Evolutionary conservation across 352 stramenopile species (phyloP).

Genomic region (Pythium aquatile): DNA sequence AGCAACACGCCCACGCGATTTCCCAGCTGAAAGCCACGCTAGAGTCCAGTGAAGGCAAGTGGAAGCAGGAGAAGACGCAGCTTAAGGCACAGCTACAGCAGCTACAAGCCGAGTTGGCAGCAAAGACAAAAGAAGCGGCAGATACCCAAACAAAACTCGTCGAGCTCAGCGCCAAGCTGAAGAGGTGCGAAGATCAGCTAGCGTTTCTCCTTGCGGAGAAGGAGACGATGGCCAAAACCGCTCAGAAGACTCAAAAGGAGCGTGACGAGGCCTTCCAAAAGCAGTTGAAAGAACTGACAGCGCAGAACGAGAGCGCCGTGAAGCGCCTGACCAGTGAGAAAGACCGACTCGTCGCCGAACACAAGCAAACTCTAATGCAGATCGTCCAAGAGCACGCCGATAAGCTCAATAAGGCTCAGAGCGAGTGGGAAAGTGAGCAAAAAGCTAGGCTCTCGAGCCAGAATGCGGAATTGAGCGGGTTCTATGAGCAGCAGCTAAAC

Average conservation of each 20-base stretch:
- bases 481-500: constrained; percentile 18
- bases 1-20: constrained; percentile 27
- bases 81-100: constrained; percentile 21
- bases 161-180: constrained; percentile 13
- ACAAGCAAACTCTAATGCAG: constrained; percentile 17
- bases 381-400: constrained; percentile 11
- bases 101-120: constrained; percentile 14
- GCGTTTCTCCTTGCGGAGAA: constrained; percentile 28
- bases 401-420: background rate
- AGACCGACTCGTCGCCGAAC: constrained; percentile 15
- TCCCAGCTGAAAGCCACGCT: constrained; percentile 8
- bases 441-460: constrained; percentile 1
- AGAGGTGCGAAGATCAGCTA: constrained; percentile 32
- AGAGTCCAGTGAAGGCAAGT: constrained; percentile 6
- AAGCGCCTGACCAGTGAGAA: constrained; percentile 23
- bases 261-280: constrained; percentile 40
- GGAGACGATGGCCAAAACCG: constrained; percentile 30
- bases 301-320: constrained; percentile 32
- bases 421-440: constrained; percentile 7
- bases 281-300: constrained; percentile 34
- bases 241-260: constrained; percentile 40
- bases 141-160: constrained; percentile 7
- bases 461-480: constrained; percentile 3
- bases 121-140: constrained; percentile 7
- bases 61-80: constrained; percentile 21